Evolutionary conservation across 148 eudicot genomes (phyloP).

Genomic region (Cornus controversa): DNA sequence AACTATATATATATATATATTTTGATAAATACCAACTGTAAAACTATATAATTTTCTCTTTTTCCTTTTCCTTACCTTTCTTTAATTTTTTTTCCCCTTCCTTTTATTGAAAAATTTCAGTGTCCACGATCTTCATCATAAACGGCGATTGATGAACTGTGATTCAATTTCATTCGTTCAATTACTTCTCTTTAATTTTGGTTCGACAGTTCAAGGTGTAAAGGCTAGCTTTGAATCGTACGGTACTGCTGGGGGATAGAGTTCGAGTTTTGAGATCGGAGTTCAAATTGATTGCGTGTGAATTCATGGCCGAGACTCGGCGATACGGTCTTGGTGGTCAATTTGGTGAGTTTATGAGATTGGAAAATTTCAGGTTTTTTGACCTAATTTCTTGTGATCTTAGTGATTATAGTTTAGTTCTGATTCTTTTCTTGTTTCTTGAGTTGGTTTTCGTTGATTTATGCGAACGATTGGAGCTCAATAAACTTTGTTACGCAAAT

Average conservation of each 20-base stretch:
- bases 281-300: background rate
- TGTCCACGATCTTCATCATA: background rate
- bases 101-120: too few species aligned
- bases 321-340: conserved; percentile 16
- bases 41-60: too few species aligned
- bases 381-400: background rate
- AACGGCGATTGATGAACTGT: background rate
- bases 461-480: too few species aligned
- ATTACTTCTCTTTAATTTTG: background rate
- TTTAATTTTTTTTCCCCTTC: too few species aligned
- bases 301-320: conserved; percentile 22
- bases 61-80: too few species aligned
- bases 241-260: background rate
- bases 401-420: background rate
- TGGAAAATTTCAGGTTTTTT: background rate
- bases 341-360: conserved; percentile 11
- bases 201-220: background rate
- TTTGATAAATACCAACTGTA: too few species aligned
- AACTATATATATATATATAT: too few species aligned
- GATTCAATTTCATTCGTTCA: background rate
- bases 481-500: too few species aligned
- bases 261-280: background rate
- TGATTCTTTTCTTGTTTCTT: background rate
- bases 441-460: background rate
- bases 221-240: background rate